Evolutionary conservation across 768 basidiomycete genomes (phyloP).

Genomic region (Naematelia aurantialba): DNA sequence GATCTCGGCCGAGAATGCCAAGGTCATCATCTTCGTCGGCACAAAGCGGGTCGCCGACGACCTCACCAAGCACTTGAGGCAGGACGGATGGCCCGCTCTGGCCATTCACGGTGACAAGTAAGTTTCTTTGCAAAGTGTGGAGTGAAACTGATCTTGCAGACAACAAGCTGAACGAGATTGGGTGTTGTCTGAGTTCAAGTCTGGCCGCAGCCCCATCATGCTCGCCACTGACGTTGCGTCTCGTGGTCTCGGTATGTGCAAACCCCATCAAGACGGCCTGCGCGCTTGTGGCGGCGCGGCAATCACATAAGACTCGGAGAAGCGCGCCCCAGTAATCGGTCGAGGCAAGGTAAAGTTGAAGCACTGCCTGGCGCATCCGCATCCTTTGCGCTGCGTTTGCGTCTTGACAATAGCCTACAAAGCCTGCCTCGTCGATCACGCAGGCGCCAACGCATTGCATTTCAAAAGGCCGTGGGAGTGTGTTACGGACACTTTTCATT

Average conservation of each 20-base stretch:
- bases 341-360: neutral
- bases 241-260: constrained; percentile 95
- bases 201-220: constrained; percentile 92
- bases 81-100: constrained; percentile 99
- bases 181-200: constrained; percentile 97
- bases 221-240: constrained; percentile 99
- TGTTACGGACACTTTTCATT: neutral
- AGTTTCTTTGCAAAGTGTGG: constrained; percentile 10
- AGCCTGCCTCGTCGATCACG: neutral
- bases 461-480: neutral
- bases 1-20: constrained; percentile 93
- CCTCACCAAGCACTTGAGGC: constrained; percentile 85
- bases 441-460: neutral
- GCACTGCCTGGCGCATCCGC: neutral
- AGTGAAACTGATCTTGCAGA: constrained; percentile 27
- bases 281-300: constrained; percentile 16
- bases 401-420: too few relatives aligned
- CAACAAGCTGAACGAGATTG: constrained; percentile 80
- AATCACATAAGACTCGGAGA: constrained; percentile 10
- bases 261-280: constrained; percentile 12
- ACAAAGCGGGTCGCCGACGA: constrained; percentile 98
- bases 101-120: constrained; percentile 99
- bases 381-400: neutral
- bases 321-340: neutral
- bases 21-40: constrained; percentile 96